Percentiles rank a stretch among this genome's conserved stretches.
Evolutionary conservation across 2,329 filamentous ascomycete species (phyloP).

Genomic region (Fusarium sp.): DNA sequence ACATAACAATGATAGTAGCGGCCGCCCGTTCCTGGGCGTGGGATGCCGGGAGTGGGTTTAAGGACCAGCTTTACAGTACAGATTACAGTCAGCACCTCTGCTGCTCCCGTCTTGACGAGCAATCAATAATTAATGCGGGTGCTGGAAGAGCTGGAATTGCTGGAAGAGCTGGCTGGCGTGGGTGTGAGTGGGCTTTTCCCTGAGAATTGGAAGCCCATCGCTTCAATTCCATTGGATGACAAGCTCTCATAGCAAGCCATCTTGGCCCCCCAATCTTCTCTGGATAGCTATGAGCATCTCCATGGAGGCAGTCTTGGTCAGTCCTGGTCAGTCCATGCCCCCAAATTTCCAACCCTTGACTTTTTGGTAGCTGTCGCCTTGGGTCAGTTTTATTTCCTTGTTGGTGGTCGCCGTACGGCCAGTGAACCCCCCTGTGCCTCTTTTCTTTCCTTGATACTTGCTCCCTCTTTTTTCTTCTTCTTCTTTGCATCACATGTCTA

Average conservation of each 20-base stretch:
- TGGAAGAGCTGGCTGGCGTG: constrained; percentile 17
- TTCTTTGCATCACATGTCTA: neutral
- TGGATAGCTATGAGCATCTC: constrained; percentile 25
- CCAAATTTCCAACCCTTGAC: constrained; percentile 36
- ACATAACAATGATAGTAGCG: neutral
- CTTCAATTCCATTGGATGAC: constrained; percentile 27
- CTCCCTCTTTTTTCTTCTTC: neutral
- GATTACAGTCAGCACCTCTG: too few species aligned
- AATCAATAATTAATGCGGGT: constrained; percentile 22
- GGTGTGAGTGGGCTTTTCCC: constrained; percentile 28
- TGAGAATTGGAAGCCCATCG: constrained; percentile 17
- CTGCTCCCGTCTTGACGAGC: neutral
- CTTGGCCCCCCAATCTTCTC: constrained; percentile 6
- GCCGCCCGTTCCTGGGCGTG: constrained; percentile 26
- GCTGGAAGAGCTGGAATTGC: constrained; percentile 10
- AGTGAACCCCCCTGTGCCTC: too few species aligned
- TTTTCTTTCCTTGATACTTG: neutral
- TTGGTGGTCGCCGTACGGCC: too few species aligned
- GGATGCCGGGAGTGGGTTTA: constrained; percentile 20
- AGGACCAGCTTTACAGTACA: neutral
- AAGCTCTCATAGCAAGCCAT: constrained; percentile 6
- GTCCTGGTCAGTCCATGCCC: constrained; percentile 14
- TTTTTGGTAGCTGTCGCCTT: constrained; percentile 25
- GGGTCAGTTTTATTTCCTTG: constrained; percentile 26
- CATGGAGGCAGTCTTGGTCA: constrained; percentile 9